These are phyloP conservation scores for Solanum hybrid DNA, from an alignment of 305 asterid genomes.

Conservation along the genomic window DNA sequence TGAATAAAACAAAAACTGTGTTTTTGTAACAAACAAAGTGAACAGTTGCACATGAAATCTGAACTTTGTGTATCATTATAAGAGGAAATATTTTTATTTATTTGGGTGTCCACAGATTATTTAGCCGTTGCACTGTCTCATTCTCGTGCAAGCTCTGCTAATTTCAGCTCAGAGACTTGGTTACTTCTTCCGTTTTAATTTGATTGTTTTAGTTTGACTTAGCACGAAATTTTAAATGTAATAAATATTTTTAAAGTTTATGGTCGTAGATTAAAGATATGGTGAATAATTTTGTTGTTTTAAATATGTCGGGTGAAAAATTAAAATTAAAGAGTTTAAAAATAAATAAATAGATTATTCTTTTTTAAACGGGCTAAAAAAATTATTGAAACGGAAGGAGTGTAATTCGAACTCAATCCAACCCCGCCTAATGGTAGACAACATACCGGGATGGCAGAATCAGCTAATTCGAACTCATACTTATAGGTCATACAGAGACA, in stretches of 20 bases:
- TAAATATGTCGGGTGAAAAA: rapidly evolving
- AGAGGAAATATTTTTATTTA: background rate
- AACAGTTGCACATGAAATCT: constrained; percentile 5
- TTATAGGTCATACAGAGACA: background rate
- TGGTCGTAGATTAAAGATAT: background rate
- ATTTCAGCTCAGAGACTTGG: background rate
- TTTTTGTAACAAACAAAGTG: background rate
- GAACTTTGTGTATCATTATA: background rate
- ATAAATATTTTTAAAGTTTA: background rate
- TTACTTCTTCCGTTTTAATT: background rate
- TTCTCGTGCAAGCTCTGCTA: constrained; percentile 5
- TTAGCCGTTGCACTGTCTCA: constrained; percentile 39
- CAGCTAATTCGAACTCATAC: background rate
- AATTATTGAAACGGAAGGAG: background rate
- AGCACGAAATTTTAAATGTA: rapidly evolving
- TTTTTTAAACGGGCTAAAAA: background rate
- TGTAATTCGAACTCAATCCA: background rate
- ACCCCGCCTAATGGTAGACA: background rate
- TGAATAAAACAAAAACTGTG: background rate
- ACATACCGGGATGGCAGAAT: background rate
- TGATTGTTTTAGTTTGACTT: background rate
- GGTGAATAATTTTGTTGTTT: too few relatives aligned
- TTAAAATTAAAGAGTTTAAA: background rate
- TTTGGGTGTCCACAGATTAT: background rate
- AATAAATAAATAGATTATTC: background rate